phyloP scores from a whole-genome alignment of 148 eudicot species.

The Mesembryanthemum crystallinum region DNA sequence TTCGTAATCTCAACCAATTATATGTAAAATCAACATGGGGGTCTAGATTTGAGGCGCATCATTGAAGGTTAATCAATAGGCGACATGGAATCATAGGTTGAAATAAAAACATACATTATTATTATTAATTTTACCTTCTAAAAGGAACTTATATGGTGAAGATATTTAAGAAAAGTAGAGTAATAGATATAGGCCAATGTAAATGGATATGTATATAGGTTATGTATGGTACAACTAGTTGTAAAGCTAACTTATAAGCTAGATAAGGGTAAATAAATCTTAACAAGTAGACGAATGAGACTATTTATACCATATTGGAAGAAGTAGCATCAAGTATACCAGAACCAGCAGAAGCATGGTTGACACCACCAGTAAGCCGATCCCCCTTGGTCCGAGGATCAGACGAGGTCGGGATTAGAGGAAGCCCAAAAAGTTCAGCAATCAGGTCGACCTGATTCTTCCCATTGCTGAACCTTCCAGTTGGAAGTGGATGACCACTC shows the following conservation, averaged over 20 bases:
- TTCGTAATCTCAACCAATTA: not conserved
- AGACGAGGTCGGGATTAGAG: constrained; percentile 2
- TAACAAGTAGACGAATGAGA: too few relatives aligned
- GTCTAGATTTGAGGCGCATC: too few relatives aligned
- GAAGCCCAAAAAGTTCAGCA: constrained; percentile 20
- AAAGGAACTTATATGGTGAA: too few relatives aligned
- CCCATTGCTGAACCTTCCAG: constrained; percentile 21
- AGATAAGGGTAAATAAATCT: too few relatives aligned
- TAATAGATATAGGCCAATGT: too few relatives aligned
- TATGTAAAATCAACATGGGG: not conserved
- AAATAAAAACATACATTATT: too few relatives aligned
- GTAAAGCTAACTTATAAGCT: too few relatives aligned
- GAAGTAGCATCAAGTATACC: constrained; percentile 26
- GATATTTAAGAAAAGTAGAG: not conserved
- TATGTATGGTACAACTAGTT: too few relatives aligned
- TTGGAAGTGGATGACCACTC: not conserved
- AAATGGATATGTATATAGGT: too few relatives aligned
- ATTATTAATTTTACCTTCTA: too few relatives aligned
- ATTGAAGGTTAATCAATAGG: too few relatives aligned
- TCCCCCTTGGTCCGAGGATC: constrained; percentile 9
- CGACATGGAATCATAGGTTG: too few relatives aligned
- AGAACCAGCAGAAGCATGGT: constrained; percentile 26
- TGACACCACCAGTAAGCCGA: constrained; percentile 17
- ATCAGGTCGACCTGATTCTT: constrained; percentile 18
- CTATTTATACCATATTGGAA: constrained; percentile 13